Percentiles rank a stretch among this genome's conserved stretches.
phyloP scores from a whole-genome alignment of 139 green algal species.

The Volvox reticuliferus region DNA sequence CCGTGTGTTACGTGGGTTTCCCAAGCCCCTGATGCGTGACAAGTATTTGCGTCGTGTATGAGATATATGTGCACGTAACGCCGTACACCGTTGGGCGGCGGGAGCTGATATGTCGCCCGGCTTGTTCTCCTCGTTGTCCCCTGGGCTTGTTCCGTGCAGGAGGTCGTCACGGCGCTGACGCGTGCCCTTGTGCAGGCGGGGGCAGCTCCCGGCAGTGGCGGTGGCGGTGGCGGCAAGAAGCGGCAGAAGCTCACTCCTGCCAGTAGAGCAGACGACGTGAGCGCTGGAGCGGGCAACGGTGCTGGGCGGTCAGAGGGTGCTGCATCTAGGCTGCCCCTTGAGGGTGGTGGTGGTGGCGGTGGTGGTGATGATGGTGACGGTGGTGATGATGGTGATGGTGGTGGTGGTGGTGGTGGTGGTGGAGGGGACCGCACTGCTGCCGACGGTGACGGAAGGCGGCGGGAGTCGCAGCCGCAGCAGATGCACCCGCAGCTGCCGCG shows the following conservation, averaged over 20 bases:
- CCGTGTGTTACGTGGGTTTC: too few relatives aligned
- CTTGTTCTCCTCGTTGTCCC: not conserved
- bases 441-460: not conserved
- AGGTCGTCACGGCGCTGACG: not conserved
- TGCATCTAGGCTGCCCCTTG: too few relatives aligned
- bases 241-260: not conserved
- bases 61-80: too few relatives aligned
- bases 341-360: not conserved
- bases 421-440: not conserved
- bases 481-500: not conserved
- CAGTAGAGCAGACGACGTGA: too few relatives aligned
- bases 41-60: too few relatives aligned
- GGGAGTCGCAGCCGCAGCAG: not conserved
- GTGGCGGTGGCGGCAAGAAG: not conserved
- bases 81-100: too few relatives aligned
- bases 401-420: not conserved
- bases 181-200: not conserved
- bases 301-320: too few relatives aligned
- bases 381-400: not conserved
- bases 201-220: not conserved
- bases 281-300: too few relatives aligned
- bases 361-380: not conserved
- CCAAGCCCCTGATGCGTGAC: too few relatives aligned
- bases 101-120: not conserved
- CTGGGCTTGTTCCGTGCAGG: not conserved